phyloP scores from a whole-genome alignment of 306 rosid genomes.

The Erythrophleum fordii region DNA sequence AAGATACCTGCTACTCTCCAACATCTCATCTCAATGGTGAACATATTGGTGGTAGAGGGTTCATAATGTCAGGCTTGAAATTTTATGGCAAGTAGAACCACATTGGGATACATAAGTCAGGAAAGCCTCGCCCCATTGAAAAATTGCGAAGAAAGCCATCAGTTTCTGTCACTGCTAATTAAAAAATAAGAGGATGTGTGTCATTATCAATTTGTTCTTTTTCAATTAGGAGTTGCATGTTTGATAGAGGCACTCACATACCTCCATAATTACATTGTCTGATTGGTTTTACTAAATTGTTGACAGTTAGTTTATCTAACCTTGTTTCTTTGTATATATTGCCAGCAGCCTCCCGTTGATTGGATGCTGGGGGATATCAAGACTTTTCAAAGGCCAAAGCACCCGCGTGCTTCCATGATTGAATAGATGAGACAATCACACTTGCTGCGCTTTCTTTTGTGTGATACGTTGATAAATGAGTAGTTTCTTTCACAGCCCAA shows the following conservation, averaged over 20 bases:
- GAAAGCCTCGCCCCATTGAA: conserved; percentile 32
- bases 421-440: background rate
- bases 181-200: conserved; percentile 1
- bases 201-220: too few species aligned
- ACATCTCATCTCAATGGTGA: conserved; percentile 17
- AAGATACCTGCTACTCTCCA: background rate
- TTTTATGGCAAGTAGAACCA: conserved; percentile 10
- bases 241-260: background rate
- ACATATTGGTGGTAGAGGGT: too few species aligned
- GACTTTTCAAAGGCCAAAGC: background rate
- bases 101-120: conserved; percentile 31
- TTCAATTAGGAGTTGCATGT: background rate
- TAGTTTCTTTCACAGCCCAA: background rate
- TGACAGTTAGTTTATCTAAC: background rate
- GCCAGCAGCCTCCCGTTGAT: background rate
- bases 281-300: background rate
- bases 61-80: conserved; percentile 46
- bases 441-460: background rate
- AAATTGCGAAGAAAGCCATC: background rate
- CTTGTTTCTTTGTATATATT: background rate
- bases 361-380: background rate
- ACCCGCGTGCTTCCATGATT: background rate
- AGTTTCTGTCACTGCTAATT: conserved; percentile 14
- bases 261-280: background rate
- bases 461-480: background rate